A percentile compares a stretch with the other conserved stretches of the same genome.
Evolutionary conservation across 345 rosid genomes (phyloP).

Genomic region (Raphanus sativus): DNA sequence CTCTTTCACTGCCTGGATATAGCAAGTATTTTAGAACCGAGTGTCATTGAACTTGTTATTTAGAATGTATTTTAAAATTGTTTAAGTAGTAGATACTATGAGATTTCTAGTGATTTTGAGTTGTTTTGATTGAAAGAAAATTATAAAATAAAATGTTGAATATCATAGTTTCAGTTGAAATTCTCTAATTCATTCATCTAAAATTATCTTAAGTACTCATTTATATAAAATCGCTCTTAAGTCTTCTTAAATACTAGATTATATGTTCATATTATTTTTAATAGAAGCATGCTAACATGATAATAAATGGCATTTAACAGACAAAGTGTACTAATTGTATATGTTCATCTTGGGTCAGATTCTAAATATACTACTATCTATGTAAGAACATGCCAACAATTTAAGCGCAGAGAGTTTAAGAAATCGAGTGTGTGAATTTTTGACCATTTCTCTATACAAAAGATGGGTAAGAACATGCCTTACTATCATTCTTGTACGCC

Average conservation of each 20-base stretch:
- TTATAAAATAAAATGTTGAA: too few species aligned
- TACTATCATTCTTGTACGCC: background rate
- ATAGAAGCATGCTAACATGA: background rate
- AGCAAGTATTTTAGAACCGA: background rate
- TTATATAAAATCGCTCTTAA: background rate
- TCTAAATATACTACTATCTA: background rate
- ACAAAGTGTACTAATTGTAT: background rate
- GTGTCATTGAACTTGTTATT: background rate
- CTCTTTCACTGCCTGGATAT: conserved; percentile 22
- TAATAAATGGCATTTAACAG: background rate
- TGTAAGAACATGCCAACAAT: background rate
- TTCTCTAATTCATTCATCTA: background rate
- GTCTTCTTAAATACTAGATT: background rate
- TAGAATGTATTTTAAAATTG: background rate
- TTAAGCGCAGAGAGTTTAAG: background rate
- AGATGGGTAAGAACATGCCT: conserved; percentile 20
- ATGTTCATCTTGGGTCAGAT: too few species aligned
- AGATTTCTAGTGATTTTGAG: background rate
- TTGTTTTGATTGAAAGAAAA: background rate
- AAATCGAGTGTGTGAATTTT: background rate
- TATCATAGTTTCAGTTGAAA: background rate
- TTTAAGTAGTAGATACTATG: background rate
- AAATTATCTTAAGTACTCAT: background rate
- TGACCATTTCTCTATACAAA: background rate
- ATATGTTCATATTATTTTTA: background rate